These are phyloP conservation scores for Pythium biforme DNA, from an alignment of 352 stramenopile species.

Conservation along the genomic window DNA sequence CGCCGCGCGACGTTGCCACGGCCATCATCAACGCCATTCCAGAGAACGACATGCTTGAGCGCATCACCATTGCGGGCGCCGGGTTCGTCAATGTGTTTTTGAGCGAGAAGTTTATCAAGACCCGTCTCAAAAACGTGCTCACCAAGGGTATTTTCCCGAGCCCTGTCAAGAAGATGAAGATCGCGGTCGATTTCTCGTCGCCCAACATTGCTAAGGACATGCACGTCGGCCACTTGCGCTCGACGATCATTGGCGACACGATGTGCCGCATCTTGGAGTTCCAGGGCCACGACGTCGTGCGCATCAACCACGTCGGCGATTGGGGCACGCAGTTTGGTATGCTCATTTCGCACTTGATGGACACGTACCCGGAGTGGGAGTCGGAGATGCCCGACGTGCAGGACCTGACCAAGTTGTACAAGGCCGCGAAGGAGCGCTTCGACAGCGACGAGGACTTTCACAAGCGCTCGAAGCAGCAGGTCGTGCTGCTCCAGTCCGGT, in stretches of 20 bases:
- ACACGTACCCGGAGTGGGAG: conserved; percentile 95
- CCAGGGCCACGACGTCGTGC: conserved; percentile 76
- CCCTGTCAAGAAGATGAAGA: conserved; percentile 79
- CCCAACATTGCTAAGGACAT: conserved; percentile 90
- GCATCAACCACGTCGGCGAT: conserved; percentile 86
- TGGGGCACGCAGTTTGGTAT: conserved; percentile 98
- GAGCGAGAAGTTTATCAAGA: conserved; percentile 75
- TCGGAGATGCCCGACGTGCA: conserved; percentile 94
- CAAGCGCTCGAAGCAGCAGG: conserved; percentile 94
- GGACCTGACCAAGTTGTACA: conserved; percentile 94
- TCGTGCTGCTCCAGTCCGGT: conserved; percentile 97
- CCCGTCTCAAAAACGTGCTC: conserved; percentile 69
- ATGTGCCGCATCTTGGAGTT: conserved; percentile 88
- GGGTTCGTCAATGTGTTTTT: conserved; percentile 99
- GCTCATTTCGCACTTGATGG: conserved; percentile 99
- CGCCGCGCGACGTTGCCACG: conserved; percentile 86
- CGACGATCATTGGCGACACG: conserved; percentile 91
- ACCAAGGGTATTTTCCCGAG: conserved; percentile 67
- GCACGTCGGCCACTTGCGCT: conserved; percentile 86
- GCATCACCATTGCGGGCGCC: conserved; percentile 88
- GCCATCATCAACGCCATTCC: conserved; percentile 89
- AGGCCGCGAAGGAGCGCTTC: conserved; percentile 94
- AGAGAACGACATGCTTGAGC: conserved; percentile 86
- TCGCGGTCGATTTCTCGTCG: conserved; percentile 84
- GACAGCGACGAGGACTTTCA: conserved; percentile 97